Base-by-base conservation (phyloP, 2,329 filamentous ascomycete genomes). In the Penicillium sp. region DNA sequence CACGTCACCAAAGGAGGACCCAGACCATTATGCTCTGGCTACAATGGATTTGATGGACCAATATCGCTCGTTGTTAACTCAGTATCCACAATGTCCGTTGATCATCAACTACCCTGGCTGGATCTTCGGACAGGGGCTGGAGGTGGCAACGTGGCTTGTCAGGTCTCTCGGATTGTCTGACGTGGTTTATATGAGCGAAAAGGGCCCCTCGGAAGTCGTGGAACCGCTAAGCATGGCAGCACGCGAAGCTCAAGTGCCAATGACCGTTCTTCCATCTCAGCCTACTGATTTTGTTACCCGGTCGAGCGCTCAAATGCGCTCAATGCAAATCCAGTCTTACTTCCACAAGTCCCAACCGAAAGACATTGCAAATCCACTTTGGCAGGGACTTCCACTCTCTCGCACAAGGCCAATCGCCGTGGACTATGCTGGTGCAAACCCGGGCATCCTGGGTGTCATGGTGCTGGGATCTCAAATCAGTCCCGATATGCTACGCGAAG, bases 321-420 rank as follows among this genome's bases (percentile, higher is more conserved):
- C 69, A 14, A 81, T 82, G 77, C 77, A 80, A 46, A 77, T 74
- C 47, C 73, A 80, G 47, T 78, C 78, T 1, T 82, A 81, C 54
- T 81, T 82, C 56, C 79, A 82, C 53, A 51, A 62, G 53, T 58
- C 59, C 13, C 58, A 59, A 26, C 55, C 59, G 7, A 43, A 38
- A 20, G 51, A 54, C 26, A 29, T 57, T 15, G 50, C 41, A 19
- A 58, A 56, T 25, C 58, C 65, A 2, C 51, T 62, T 3, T 81
- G 76, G 75, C 62, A 63, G 16, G 52, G 65, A 3, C 61, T 61
- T 3, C 68, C 76, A 0, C 62, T 81, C 7, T 69, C 68, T 6
- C 59, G 60, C 8, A 58, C 64, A 14, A 60, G 63, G 7, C 74
- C 76, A 0, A 73, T 76, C 62, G 62, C 69, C 13, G 71, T 80